phyloP scores from a whole-genome alignment of 495 filamentous ascomycete genomes.

The Talaromyces nanjingensis region DNA sequence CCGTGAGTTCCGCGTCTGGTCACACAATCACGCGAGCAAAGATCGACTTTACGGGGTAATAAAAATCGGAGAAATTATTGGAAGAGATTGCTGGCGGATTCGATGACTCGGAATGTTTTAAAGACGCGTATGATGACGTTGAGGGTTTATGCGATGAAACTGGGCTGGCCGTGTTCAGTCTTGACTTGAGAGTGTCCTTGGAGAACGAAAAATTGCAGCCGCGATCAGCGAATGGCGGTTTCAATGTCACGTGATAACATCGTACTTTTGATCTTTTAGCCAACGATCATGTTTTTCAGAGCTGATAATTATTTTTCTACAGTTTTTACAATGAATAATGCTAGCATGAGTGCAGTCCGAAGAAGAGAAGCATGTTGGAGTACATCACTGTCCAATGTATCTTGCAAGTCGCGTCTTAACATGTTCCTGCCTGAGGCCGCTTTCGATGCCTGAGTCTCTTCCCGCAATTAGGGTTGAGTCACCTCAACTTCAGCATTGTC shows the following conservation, averaged over 20 bases:
- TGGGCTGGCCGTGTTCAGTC: background rate
- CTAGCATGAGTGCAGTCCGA: background rate
- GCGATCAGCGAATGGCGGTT: background rate
- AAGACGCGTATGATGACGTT: background rate
- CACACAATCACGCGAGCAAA: background rate
- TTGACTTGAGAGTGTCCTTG: background rate
- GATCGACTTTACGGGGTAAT: background rate
- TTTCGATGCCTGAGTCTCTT: background rate
- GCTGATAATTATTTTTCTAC: too few species aligned
- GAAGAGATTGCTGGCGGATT: background rate
- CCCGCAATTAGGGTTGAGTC: background rate
- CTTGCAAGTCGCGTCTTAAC: background rate
- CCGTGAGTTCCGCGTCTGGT: background rate
- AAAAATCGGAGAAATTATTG: background rate
- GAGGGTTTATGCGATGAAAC: background rate
- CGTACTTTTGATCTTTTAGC: background rate
- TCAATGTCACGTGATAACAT: background rate
- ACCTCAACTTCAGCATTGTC: background rate
- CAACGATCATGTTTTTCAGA: background rate
- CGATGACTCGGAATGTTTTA: background rate
- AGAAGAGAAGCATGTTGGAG: background rate
- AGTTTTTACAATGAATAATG: too few species aligned
- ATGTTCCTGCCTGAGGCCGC: background rate
- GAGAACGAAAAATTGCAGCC: slow-evolving; percentile 2
- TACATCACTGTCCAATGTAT: background rate